Evolutionary conservation across 257 asterid genomes (phyloP).

Genomic region (Nicotiana obtusifolia): DNA sequence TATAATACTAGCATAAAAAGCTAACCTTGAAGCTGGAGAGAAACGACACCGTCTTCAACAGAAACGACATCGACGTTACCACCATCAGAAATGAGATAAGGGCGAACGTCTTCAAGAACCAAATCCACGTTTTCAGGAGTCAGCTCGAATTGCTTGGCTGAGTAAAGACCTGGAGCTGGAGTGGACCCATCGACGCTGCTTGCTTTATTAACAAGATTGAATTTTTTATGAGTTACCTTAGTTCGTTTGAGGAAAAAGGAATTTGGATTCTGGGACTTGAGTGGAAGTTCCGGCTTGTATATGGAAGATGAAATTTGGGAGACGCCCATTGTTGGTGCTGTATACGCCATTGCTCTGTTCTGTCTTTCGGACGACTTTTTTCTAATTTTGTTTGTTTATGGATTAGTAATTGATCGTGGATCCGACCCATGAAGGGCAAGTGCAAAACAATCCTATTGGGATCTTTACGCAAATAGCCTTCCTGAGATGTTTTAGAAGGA

Average conservation of each 20-base stretch:
- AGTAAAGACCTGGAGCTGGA: slow-evolving; percentile 47
- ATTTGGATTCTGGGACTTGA: background rate
- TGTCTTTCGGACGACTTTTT: background rate
- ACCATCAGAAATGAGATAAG: slow-evolving; percentile 88
- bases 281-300: background rate
- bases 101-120: slow-evolving; percentile 84
- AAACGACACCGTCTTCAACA: slow-evolving; percentile 72
- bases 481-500: too few relatives aligned
- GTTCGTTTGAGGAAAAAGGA: slow-evolving; percentile 17
- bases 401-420: background rate
- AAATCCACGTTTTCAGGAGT: slow-evolving; percentile 66
- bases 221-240: slow-evolving; percentile 17
- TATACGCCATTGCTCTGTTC: slow-evolving; percentile 25
- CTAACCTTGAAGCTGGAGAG: slow-evolving; percentile 78
- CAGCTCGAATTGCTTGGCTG: slow-evolving; percentile 75
- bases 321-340: slow-evolving; percentile 25
- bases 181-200: slow-evolving; percentile 40
- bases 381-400: background rate
- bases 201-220: slow-evolving; percentile 7
- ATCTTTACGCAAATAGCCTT: too few relatives aligned
- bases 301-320: slow-evolving; percentile 2
- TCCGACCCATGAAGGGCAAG: background rate
- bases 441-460: too few relatives aligned
- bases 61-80: slow-evolving; percentile 85
- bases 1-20: too few relatives aligned